phyloP scores from a whole-genome alignment of 2,329 filamentous ascomycete species.

The Aspergillus thermomutatus region DNA sequence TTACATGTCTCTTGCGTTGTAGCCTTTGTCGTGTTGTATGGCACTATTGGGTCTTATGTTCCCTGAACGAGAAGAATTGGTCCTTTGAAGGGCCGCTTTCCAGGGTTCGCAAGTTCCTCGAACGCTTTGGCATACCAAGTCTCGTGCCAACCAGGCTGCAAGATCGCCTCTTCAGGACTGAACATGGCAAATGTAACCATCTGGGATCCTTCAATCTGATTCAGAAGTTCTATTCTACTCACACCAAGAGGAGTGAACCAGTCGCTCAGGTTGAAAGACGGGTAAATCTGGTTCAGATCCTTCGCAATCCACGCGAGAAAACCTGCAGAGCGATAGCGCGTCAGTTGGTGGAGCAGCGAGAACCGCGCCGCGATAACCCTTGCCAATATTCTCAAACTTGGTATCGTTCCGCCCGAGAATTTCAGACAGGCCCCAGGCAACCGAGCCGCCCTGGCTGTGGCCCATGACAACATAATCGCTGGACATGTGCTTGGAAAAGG shows the following conservation, averaged over 20 bases:
- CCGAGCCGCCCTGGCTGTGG: constrained; percentile 48
- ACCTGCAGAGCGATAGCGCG: constrained; percentile 1
- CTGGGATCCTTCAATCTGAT: constrained; percentile 14
- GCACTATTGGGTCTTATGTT: constrained; percentile 6
- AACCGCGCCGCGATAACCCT: constrained; percentile 7
- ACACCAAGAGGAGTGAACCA: constrained; percentile 15
- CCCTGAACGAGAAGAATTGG: constrained; percentile 15
- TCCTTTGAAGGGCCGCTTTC: constrained; percentile 9
- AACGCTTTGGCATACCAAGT: constrained; percentile 11
- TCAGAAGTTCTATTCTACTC: constrained; percentile 10
- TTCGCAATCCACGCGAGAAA: constrained; percentile 16
- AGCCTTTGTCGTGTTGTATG: constrained; percentile 7
- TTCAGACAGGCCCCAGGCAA: constrained; percentile 36
- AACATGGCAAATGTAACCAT: constrained; percentile 9
- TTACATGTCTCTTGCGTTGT: constrained; percentile 7
- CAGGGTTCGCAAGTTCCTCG: constrained; percentile 11
- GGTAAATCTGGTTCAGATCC: constrained; percentile 9
- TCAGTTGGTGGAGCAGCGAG: constrained; percentile 4
- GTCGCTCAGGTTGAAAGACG: constrained; percentile 12
- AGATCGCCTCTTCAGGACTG: constrained; percentile 1
- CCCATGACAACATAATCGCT: constrained; percentile 45
- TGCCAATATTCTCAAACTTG: constrained; percentile 4
- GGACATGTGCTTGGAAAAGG: constrained; percentile 37
- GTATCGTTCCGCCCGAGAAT: constrained; percentile 8
- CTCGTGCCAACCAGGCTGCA: constrained; percentile 9